Percentiles rank a stretch among this genome's conserved stretches.
Evolutionary conservation across 345 rosid genomes (phyloP).

Genomic region (Psidium friedrichsthalianum): DNA sequence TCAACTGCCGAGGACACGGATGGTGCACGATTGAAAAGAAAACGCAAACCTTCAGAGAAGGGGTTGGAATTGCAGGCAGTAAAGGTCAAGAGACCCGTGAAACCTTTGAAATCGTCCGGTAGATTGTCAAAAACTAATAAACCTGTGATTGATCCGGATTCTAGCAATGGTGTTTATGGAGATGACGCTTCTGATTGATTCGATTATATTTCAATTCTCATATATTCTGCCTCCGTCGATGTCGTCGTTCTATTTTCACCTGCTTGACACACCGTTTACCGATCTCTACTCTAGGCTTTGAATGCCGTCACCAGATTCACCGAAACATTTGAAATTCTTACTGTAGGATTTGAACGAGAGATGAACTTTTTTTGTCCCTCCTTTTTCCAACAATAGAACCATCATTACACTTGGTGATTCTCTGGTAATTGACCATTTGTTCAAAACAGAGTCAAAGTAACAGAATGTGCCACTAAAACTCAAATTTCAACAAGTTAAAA

Average conservation of each 20-base stretch:
- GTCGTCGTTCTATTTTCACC: not conserved
- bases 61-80: conserved; percentile 91
- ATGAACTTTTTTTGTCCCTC: no score
- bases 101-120: conserved; percentile 40
- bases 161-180: conserved; percentile 33
- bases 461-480: no score
- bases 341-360: not conserved
- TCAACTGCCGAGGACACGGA: conserved; percentile 62
- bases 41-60: conserved; percentile 89
- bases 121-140: conserved; percentile 51
- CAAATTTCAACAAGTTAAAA: no score
- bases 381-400: no score
- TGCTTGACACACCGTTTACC: not conserved
- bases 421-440: no score
- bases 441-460: no score
- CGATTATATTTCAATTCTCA: not conserved
- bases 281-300: not conserved
- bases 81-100: conserved; percentile 68
- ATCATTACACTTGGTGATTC: no score
- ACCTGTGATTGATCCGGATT: conserved; percentile 39
- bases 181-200: conserved; percentile 37
- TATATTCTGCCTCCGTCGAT: not conserved
- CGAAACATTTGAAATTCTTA: not conserved
- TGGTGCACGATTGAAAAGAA: conserved; percentile 61
- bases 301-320: not conserved